Evolutionary conservation across 169 alveolate species (phyloP), one percentile per base, ranked within the genome.

Genomic region (Cryptosporidium ryanae): DNA sequence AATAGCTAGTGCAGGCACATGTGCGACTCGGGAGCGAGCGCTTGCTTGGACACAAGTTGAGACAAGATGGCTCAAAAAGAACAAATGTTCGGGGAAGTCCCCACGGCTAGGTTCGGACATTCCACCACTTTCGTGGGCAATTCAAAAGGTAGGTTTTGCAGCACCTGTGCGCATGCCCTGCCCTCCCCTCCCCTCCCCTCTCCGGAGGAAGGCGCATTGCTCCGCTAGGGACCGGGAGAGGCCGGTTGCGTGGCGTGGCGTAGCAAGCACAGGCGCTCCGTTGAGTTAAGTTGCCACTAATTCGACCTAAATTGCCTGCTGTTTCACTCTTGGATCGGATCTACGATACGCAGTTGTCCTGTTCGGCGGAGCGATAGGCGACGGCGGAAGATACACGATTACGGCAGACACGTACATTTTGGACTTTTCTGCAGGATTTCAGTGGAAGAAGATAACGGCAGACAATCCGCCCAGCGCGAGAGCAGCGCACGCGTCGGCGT

Each of bases 401-500:
- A 98, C 99, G 1, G 98, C 98, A 63, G 99, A 98, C 83, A 95
- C 99, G 5, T 98, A 94, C 89, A 82, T 95, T 31, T 93, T 94
- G 48, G 98, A 97, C 84, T 91, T 94, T 34, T 61, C 90, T n/a
- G 93, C 96, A 27, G 93, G 94, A n/a, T 76, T 76, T 66, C 89
- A 91, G 34, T 96, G 99, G 98, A 91, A 93, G 10, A 95, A 94
- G 82, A 89, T 97, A 17, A 93, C 89, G 55, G 95, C 97, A 29
- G 96, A 93, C 81, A 93, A 93, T 48, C 93, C 98, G 17, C 99
- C 99, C 29, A 92, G 97, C 61, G 98, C 99, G 15, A 92, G 99
- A 64, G 99, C 99, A 18, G 99, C 99, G 6, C 99, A 98, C 90
- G 98, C 99, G n/a, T 97, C 99, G 18, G 97, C 99, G n/a, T 94